Conservation (phyloP, 495 filamentous ascomycete species). For the Penicillium maclennaniae region DNA sequence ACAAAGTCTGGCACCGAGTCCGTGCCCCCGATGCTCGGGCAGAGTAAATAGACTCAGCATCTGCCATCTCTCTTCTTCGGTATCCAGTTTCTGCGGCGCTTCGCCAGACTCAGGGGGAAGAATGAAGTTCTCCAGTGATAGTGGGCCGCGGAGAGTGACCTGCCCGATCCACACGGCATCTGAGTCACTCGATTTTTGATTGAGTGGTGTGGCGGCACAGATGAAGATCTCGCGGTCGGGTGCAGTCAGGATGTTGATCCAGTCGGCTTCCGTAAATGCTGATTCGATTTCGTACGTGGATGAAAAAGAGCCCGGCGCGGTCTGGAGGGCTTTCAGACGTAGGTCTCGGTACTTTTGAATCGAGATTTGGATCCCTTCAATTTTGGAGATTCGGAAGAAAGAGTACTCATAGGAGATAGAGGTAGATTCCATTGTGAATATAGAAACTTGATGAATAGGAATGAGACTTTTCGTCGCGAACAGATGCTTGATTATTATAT, state of each 20-base stretch:
- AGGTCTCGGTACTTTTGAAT: conserved; percentile 27
- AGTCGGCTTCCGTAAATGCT: conserved; percentile 22
- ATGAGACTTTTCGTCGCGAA: not conserved
- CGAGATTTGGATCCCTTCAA: conserved; percentile 9
- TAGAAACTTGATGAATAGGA: too few species aligned
- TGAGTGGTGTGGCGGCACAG: conserved; percentile 23
- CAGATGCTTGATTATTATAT: not conserved
- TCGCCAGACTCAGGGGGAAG: conserved; percentile 18
- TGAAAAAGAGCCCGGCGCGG: conserved; percentile 29
- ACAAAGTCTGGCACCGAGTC: conserved; percentile 33
- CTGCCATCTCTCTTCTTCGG: conserved; percentile 30
- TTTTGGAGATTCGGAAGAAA: conserved; percentile 20
- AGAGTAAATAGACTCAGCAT: conserved; percentile 34
- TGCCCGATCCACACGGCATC: conserved; percentile 31
- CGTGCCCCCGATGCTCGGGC: conserved; percentile 28
- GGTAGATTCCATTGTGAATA: too few species aligned
- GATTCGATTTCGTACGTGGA: conserved; percentile 34
- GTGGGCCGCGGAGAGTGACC: conserved; percentile 30
- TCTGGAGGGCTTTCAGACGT: conserved; percentile 17
- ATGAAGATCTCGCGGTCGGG: conserved; percentile 25
- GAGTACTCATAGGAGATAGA: conserved; percentile 1
- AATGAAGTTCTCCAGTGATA: conserved; percentile 12
- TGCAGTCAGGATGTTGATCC: conserved; percentile 20
- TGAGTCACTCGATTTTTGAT: conserved; percentile 1
- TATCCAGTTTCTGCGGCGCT: conserved; percentile 4